Evolutionary conservation across 2,329 filamentous ascomycete genomes (phyloP), one percentile per base, ranked within the genome.

Genomic region (Pseudogymnoascus sp.): DNA sequence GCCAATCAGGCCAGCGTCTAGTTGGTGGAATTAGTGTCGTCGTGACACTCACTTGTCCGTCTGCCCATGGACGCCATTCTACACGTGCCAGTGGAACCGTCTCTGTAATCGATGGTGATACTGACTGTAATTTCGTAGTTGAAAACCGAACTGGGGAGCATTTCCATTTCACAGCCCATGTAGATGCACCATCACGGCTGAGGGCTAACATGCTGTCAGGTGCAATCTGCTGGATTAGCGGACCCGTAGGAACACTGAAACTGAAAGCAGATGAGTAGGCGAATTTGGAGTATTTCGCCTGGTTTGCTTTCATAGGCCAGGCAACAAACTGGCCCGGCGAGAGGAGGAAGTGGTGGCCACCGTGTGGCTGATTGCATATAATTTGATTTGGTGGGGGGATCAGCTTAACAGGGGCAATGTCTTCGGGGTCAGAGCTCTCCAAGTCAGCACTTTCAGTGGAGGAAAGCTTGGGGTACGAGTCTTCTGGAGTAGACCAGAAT

Each of bases 401-500:
- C 6, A 66, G 33, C 19, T 64, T 31, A 23, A 62, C 17, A 35
- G n/a, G 5, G 8, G 53, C n/a, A 9, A 60, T 6, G 13, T 42
- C 17, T 21, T 35, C 10, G 6, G n/a, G 23, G n/a, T 8, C 19
- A 31, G n/a, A 13, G n/a, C 9, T 11, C n/a, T 53, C 47, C 2
- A 11, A 31, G 47, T 11, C 7, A 5, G 26, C 26, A 2, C 11
- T n/a, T 21, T 40, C 11, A 47, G 10, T 3, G 69, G 68, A 4
- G 71, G 61, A 31, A 31, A 17, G 15, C 26, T 10, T 17, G 0
- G 76, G 74, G 63, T 78, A 75, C 4, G 70, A 64, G 0, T 66
- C 60, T 60, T 83, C 78, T 3, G 76, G 64, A 0, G 72, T 67
- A 0, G 68, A 69, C 81, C 82, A 84, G 61, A 84, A 83, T 0